phyloP scores from a whole-genome alignment of 768 basidiomycete species.

The Naganishia randhawae region DNA sequence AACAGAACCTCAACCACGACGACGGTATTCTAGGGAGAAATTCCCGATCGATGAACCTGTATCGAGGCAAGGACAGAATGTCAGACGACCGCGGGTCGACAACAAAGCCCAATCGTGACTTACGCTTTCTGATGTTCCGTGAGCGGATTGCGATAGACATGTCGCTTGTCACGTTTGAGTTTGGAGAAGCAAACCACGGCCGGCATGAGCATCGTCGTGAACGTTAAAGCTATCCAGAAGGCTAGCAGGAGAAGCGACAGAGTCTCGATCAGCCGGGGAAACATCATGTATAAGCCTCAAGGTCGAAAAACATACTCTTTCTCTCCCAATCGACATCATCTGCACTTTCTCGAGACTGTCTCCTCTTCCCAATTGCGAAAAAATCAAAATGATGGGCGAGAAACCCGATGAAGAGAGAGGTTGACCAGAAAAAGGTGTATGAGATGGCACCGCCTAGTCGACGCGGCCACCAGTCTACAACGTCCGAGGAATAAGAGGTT shows the following conservation, averaged over 20 bases:
- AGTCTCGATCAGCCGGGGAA: not conserved
- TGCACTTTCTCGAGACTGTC: slow-evolving; percentile 34
- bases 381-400: slow-evolving; percentile 46
- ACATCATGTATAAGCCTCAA: not conserved
- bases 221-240: slow-evolving; percentile 50
- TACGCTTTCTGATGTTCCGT: slow-evolving; percentile 50
- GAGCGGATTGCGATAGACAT: slow-evolving; percentile 49
- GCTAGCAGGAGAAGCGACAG: slow-evolving; percentile 32
- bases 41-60: slow-evolving; percentile 50
- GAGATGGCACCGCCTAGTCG: slow-evolving; percentile 50
- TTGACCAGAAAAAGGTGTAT: slow-evolving; percentile 50
- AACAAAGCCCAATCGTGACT: slow-evolving; percentile 21
- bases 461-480: slow-evolving; percentile 51
- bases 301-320: slow-evolving; percentile 39
- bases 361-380: slow-evolving; percentile 39
- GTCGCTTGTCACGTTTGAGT: slow-evolving; percentile 52
- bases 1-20: slow-evolving; percentile 53
- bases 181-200: slow-evolving; percentile 53
- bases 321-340: slow-evolving; percentile 47
- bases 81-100: not conserved
- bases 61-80: not conserved
- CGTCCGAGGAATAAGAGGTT: no score
- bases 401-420: slow-evolving; percentile 40
- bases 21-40: slow-evolving; percentile 50
- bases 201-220: slow-evolving; percentile 50